Evolutionary conservation across 208 protist genomes (phyloP).

Genomic region (Trypanosoma melophagium): DNA sequence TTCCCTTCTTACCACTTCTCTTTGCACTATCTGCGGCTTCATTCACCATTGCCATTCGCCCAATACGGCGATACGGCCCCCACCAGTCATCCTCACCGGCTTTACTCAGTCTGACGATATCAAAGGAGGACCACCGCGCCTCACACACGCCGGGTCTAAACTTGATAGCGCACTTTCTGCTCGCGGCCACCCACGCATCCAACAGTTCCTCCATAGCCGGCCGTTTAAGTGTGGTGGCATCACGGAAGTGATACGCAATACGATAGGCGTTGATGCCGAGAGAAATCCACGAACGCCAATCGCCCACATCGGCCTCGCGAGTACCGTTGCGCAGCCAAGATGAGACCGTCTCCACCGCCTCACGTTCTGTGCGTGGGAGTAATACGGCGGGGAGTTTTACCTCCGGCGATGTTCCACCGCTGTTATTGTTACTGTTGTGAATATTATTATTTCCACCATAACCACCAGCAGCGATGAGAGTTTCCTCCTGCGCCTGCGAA

Average conservation of each 20-base stretch:
- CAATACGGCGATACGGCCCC: conserved; percentile 64
- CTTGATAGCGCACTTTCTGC: conserved; percentile 69
- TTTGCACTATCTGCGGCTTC: conserved; percentile 27
- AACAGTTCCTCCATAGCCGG: conserved; percentile 82
- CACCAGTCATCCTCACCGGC: conserved; percentile 54
- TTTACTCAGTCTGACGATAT: conserved; percentile 42
- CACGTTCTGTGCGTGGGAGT: conserved; percentile 67
- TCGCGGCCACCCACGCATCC: conserved; percentile 80
- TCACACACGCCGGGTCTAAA: conserved; percentile 73
- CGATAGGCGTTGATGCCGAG: conserved; percentile 78
- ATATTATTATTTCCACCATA: neutral
- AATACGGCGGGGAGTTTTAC: conserved; percentile 31
- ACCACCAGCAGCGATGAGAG: neutral
- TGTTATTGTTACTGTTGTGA: conserved; percentile 5
- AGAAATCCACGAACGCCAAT: conserved; percentile 83
- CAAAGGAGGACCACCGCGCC: conserved; percentile 62
- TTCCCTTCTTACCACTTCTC: neutral
- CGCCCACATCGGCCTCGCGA: conserved; percentile 60
- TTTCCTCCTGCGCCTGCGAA: neutral
- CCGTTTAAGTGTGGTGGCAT: conserved; percentile 44
- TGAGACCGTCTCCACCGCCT: conserved; percentile 69
- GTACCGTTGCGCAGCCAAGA: conserved; percentile 66
- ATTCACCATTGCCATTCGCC: conserved; percentile 46
- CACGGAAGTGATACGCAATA: conserved; percentile 74
- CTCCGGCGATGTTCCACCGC: conserved; percentile 2